Conservation (phyloP, 179 eudicot species). For the Patellifolia procumbens region DNA sequence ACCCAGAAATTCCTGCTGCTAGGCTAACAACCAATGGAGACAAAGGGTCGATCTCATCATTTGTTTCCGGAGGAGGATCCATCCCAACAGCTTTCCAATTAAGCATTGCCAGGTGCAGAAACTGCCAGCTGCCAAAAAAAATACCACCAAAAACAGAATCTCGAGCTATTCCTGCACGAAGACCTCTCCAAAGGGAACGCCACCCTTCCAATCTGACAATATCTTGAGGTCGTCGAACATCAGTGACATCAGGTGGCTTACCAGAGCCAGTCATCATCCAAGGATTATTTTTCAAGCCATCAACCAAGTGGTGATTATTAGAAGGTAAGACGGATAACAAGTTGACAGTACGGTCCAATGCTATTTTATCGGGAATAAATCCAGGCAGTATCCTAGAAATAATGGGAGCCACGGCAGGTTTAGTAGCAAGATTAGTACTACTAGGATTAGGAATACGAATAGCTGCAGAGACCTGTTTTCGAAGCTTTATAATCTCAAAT, state of each 20-base stretch:
- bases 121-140: conserved; percentile 86
- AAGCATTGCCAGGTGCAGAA: conserved; percentile 61
- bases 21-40: conserved; percentile 75
- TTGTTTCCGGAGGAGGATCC: conserved; percentile 68
- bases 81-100: conserved; percentile 87
- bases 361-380: conserved; percentile 48
- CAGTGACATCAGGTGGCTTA: conserved; percentile 67
- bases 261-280: conserved; percentile 99
- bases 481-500: conserved; percentile 79
- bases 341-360: conserved; percentile 57
- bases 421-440: conserved; percentile 29
- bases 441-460: conserved; percentile 35
- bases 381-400: conserved; percentile 59
- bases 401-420: conserved; percentile 38
- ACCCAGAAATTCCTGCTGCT: conserved; percentile 87
- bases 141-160: conserved; percentile 86
- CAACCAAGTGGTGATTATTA: conserved; percentile 44
- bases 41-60: conserved; percentile 73
- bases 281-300: conserved; percentile 72
- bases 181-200: conserved; percentile 83
- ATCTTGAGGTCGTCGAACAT: conserved; percentile 55
- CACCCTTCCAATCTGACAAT: conserved; percentile 78
- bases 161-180: conserved; percentile 69
- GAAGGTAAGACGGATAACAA: conserved; percentile 65
- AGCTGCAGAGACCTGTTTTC: conserved; percentile 88